Conservation (phyloP, 208 protist species). For the Trypanosomatidae sp. region DNA sequence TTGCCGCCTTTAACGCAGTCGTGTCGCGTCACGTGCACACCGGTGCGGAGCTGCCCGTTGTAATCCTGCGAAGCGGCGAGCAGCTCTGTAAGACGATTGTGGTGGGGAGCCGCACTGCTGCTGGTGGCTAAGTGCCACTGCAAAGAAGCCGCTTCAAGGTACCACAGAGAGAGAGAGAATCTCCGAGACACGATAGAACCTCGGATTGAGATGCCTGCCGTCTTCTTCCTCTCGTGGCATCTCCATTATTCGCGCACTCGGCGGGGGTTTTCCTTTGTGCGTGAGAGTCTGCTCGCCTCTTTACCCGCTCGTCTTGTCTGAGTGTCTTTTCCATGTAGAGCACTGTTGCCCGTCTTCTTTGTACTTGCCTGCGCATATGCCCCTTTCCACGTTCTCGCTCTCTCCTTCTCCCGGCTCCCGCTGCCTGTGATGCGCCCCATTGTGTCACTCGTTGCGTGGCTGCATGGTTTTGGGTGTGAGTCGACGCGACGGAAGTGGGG, state of each 20-base stretch:
- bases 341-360: no score
- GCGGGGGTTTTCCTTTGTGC: neutral
- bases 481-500: no score
- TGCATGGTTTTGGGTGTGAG: no score
- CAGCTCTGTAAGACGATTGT: slow-evolving; percentile 30
- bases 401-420: no score
- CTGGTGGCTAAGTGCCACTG: neutral
- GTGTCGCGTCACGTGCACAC: slow-evolving; percentile 68
- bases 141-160: neutral
- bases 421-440: no score
- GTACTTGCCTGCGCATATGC: no score
- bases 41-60: slow-evolving; percentile 50
- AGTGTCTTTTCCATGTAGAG: neutral
- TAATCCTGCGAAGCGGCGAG: slow-evolving; percentile 44
- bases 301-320: neutral
- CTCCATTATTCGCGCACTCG: neutral
- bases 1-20: slow-evolving; percentile 83
- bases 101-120: slow-evolving; percentile 19
- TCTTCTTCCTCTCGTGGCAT: neutral
- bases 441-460: no score
- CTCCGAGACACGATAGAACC: neutral
- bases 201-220: neutral
- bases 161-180: neutral
- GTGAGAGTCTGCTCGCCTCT: neutral
- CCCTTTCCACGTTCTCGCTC: no score